Percentiles rank a stretch among this genome's conserved stretches.
These are phyloP conservation scores for Dendrobium huoshanense DNA, from an alignment of 106 monocot species.

Conservation along the genomic window DNA sequence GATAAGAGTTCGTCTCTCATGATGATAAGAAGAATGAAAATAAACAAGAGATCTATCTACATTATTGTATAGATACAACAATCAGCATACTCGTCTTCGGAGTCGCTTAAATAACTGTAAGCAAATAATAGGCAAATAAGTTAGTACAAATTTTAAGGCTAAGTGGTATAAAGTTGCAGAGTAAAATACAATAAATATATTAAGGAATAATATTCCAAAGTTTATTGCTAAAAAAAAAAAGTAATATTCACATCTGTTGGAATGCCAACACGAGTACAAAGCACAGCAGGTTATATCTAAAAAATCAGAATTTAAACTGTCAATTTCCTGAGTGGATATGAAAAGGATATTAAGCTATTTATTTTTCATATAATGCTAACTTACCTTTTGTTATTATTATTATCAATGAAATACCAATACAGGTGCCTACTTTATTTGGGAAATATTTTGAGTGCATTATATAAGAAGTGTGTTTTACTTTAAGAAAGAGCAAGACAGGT, in stretches of 20 bases:
- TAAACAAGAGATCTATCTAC: constrained; percentile 15
- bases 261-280: not conserved
- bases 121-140: constrained; percentile 1
- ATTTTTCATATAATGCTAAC: too few relatives aligned
- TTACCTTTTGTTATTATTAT: too few relatives aligned
- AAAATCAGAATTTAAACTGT: too few relatives aligned
- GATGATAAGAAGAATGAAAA: not conserved
- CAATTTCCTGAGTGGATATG: too few relatives aligned
- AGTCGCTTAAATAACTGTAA: constrained; percentile 33
- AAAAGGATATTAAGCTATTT: too few relatives aligned
- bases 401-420: too few relatives aligned
- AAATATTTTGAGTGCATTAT: too few relatives aligned
- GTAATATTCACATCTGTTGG: not conserved
- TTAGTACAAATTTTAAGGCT: too few relatives aligned
- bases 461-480: too few relatives aligned
- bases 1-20: not conserved
- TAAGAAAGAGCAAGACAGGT: too few relatives aligned
- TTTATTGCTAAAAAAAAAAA: not conserved
- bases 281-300: too few relatives aligned
- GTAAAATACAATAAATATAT: not conserved
- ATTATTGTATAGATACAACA: constrained; percentile 24
- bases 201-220: not conserved
- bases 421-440: too few relatives aligned
- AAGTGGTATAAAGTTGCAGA: not conserved
- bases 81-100: constrained; percentile 31